These are phyloP conservation scores for Fusarium algeriense DNA, from an alignment of 2,329 filamentous ascomycete genomes.

Conservation along the genomic window DNA sequence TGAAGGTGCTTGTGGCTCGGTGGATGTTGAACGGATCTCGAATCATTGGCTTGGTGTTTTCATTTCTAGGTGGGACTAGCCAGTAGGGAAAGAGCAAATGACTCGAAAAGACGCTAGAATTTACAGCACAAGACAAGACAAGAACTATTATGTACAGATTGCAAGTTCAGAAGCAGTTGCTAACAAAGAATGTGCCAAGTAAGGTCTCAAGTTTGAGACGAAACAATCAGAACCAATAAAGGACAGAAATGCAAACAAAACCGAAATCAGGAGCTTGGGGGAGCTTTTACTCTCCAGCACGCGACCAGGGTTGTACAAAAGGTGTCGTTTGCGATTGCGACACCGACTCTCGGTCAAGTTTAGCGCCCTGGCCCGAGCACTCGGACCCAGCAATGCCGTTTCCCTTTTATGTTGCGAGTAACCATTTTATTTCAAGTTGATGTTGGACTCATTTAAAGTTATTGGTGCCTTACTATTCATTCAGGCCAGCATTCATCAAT, in stretches of 20 bases:
- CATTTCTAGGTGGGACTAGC: constrained; percentile 45
- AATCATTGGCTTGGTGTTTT: constrained; percentile 53
- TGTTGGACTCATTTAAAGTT: not conserved
- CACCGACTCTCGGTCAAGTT: constrained; percentile 24
- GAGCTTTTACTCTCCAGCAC: constrained; percentile 18
- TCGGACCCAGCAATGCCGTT: constrained; percentile 7
- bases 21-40: constrained; percentile 61
- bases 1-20: constrained; percentile 59
- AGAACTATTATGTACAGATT: constrained; percentile 26
- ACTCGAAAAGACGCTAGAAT: constrained; percentile 5
- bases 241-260: constrained; percentile 13
- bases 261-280: constrained; percentile 32
- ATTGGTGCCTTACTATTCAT: not conserved
- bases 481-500: not conserved
- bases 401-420: not conserved
- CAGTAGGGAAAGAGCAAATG: constrained; percentile 4
- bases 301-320: constrained; percentile 31
- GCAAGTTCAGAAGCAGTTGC: not conserved
- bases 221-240: not conserved
- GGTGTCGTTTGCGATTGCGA: constrained; percentile 25
- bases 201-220: constrained; percentile 6
- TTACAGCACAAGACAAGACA: constrained; percentile 3
- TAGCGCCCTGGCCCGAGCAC: constrained; percentile 25
- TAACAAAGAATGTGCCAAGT: constrained; percentile 12
- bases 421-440: not conserved